Base-by-base conservation (phyloP, 2,329 filamentous ascomycete species). In the Bipolaris oryzae region DNA sequence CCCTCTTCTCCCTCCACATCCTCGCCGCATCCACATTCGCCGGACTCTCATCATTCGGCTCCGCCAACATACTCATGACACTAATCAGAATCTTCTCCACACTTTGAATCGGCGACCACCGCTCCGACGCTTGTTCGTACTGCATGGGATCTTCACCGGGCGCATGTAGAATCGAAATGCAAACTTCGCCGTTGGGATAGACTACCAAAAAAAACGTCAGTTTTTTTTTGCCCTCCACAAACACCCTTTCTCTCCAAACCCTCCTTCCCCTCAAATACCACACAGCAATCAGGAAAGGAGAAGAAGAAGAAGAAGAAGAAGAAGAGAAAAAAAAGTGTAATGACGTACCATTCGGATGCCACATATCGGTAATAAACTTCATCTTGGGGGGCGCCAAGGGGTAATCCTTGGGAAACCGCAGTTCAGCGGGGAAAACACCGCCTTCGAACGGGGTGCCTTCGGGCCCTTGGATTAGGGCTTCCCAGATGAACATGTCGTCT, bases 401-500 rank as follows among this genome's bases (percentile, higher is more conserved):
- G 74, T 98, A 99, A 65, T 90, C 87, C 5, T 82, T 79, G 0
- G 95, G 95, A 74, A 99, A 99, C 53, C 83, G 84, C 61, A 99
- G 84, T 61, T 87, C 83, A 31, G 94, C 92, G 65, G 90, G 89
- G 81, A 98, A 99, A 79, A 96, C 93, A 67, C 91, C 95, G 74
- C 94, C 94, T 96, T 76, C 94, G 70, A 96, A 99, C 0, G 95
- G 95, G 1, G 95, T 99, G 61, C 90, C 95, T 73, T 96, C 93
- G 11, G 95, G 95, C 0, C 95, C 95, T 77, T 96, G 89, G 71
- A 99, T 98, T 61, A 98, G 81, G 7, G 93, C 95, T 80, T 99
- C 95, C 95, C 95, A 99, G 72, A 91, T 82, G 70, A 97, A 90
- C 74, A 98, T 88, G 80, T 99, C 92, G 76, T 98, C 95, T 81